Conservation (phyloP, 129 eudicot genomes). For the Scalesia atractyloides region DNA sequence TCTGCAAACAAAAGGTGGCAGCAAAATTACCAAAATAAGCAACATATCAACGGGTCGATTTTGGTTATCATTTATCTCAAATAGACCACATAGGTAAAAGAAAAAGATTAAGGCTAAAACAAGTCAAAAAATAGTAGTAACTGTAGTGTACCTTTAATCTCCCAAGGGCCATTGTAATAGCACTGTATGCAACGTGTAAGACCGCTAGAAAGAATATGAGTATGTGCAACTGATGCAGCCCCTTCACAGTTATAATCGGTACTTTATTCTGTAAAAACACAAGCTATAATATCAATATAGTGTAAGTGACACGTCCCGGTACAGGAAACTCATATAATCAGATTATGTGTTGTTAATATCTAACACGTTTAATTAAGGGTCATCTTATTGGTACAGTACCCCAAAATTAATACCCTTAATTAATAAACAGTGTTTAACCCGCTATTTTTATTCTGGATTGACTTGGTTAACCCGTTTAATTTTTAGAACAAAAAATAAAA, state of each 20-base stretch:
- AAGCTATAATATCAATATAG: not conserved
- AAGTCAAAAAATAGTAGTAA: conserved; percentile 18
- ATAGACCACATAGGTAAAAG: not conserved
- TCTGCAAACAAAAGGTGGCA: conserved; percentile 39
- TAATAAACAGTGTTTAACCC: not conserved
- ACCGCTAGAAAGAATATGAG: conserved; percentile 87
- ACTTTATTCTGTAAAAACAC: conserved; percentile 48
- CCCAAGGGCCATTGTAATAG: conserved; percentile 83
- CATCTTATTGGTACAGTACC: too few species aligned
- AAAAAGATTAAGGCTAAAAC: not conserved
- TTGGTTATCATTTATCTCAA: not conserved
- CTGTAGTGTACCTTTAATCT: conserved; percentile 59
- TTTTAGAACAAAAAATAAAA: not conserved
- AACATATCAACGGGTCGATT: not conserved
- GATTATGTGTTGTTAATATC: not conserved
- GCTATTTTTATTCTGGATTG: not conserved
- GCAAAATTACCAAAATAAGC: not conserved
- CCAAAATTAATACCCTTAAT: too few species aligned
- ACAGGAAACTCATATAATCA: not conserved
- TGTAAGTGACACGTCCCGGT: not conserved
- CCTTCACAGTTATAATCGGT: conserved; percentile 65
- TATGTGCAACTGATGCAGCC: conserved; percentile 85
- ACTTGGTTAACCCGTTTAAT: not conserved
- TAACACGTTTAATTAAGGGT: not conserved
- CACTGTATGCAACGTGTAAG: conserved; percentile 75